A percentile compares a stretch with the other conserved stretches of the same genome.
Evolutionary conservation across 768 basidiomycete species (phyloP).

Genomic region (Leccinum uliginosum): DNA sequence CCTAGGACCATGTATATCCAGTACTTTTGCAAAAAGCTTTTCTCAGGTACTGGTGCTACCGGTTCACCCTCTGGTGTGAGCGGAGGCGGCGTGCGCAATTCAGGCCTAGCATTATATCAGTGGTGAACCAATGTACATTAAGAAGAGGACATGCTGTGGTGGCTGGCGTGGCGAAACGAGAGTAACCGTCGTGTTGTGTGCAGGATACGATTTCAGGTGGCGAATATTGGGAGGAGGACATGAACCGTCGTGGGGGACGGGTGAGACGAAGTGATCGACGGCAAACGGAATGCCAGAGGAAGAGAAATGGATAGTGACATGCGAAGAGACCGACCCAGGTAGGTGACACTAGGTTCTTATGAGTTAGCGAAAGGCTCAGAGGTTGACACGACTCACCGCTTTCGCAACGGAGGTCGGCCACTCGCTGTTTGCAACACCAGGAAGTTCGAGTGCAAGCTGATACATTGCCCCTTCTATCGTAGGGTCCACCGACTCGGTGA

Average conservation of each 20-base stretch:
- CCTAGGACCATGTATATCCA: slow-evolving; percentile 77
- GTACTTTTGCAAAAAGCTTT: slow-evolving; percentile 83
- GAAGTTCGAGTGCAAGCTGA: slow-evolving; percentile 62
- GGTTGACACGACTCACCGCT: slow-evolving; percentile 54
- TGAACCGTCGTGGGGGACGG: slow-evolving; percentile 63
- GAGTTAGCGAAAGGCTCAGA: slow-evolving; percentile 22
- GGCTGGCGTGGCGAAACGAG: slow-evolving; percentile 45
- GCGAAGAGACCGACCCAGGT: slow-evolving; percentile 46
- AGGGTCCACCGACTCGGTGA: slow-evolving; percentile 38
- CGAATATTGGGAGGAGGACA: slow-evolving; percentile 39
- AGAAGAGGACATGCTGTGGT: slow-evolving; percentile 45
- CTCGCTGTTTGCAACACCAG: slow-evolving; percentile 36
- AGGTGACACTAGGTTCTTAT: slow-evolving; percentile 59
- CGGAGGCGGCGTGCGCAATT: slow-evolving; percentile 62
- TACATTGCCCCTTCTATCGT: slow-evolving; percentile 49
- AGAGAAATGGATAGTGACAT: slow-evolving; percentile 52
- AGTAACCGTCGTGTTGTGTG: slow-evolving; percentile 51
- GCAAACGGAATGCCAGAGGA: slow-evolving; percentile 50
- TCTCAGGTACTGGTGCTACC: slow-evolving; percentile 58
- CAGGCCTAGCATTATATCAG: slow-evolving; percentile 45
- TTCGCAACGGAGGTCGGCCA: slow-evolving; percentile 33
- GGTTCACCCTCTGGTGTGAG: slow-evolving; percentile 64
- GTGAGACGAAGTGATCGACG: slow-evolving; percentile 67
- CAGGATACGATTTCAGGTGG: slow-evolving; percentile 22
- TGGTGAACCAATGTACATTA: neutral